These are phyloP conservation scores for Hirschfeldia incana DNA, from an alignment of 345 rosid genomes.

Conservation along the genomic window DNA sequence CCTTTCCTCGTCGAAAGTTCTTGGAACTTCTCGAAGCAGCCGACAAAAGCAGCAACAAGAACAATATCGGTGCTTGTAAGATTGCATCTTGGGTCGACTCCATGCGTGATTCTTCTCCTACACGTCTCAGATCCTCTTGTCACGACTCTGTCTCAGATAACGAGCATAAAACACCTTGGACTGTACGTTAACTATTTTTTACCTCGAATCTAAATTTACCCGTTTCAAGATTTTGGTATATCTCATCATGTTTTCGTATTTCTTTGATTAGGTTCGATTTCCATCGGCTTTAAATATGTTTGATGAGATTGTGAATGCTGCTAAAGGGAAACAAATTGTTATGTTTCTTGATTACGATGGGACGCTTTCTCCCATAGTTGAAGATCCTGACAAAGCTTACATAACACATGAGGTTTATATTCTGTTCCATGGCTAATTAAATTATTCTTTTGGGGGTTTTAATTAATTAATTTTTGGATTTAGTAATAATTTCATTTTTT, in stretches of 20 bases:
- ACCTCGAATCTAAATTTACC: neutral
- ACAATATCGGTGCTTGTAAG: constrained; percentile 36
- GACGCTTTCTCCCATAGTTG: constrained; percentile 94
- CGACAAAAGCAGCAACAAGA: constrained; percentile 29
- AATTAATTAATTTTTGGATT: neutral
- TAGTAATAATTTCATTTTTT: neutral
- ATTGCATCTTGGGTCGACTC: constrained; percentile 69
- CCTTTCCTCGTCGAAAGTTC: constrained; percentile 44
- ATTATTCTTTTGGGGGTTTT: neutral
- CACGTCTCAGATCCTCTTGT: constrained; percentile 55
- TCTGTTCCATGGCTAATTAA: neutral
- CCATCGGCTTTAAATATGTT: constrained; percentile 86
- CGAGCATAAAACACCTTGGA: constrained; percentile 55
- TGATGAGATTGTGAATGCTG: constrained; percentile 58
- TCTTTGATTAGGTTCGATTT: constrained; percentile 51
- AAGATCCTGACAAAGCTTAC: constrained; percentile 90
- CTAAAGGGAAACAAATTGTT: constrained; percentile 75
- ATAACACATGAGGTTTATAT: constrained; percentile 71
- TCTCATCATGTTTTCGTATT: neutral
- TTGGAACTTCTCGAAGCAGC: constrained; percentile 51
- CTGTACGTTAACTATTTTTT: constrained; percentile 45
- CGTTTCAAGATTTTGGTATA: neutral
- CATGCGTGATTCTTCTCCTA: constrained; percentile 90
- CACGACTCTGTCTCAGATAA: constrained; percentile 41
- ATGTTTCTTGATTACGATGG: constrained; percentile 98